Evolutionary conservation across 331 rosid species (phyloP).

Genomic region (Quercus phellos): DNA sequence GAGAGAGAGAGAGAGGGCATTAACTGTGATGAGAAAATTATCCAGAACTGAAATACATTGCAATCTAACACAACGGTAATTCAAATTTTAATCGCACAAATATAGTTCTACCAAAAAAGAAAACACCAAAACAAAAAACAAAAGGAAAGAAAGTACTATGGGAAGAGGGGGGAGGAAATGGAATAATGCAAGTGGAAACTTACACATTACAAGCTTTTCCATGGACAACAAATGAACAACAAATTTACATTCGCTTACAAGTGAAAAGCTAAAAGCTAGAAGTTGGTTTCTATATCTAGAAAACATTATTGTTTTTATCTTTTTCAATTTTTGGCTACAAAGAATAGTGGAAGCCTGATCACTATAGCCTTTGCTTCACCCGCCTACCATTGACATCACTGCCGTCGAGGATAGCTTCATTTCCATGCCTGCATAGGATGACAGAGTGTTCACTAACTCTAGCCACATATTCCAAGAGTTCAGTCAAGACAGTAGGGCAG

Average conservation of each 20-base stretch:
- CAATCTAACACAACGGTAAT: not conserved
- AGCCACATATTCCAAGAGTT: constrained; percentile 78
- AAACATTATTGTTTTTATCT: constrained; percentile 22
- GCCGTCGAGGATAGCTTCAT: constrained; percentile 61
- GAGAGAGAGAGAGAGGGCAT: too few species aligned
- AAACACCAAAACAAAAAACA: not conserved
- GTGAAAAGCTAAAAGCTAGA: constrained; percentile 35
- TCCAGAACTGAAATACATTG: not conserved
- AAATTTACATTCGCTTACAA: constrained; percentile 48
- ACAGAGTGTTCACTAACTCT: constrained; percentile 61
- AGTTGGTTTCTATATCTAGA: constrained; percentile 48
- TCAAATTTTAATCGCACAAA: not conserved
- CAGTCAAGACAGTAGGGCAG: constrained; percentile 74
- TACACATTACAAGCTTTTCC: constrained; percentile 26
- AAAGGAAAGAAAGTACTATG: not conserved
- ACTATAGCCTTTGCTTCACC: constrained; percentile 79
- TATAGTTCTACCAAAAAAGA: not conserved
- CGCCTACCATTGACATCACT: constrained; percentile 78
- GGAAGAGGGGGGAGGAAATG: not conserved
- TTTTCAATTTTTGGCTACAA: constrained; percentile 15
- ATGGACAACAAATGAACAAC: constrained; percentile 25
- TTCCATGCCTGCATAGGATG: constrained; percentile 48
- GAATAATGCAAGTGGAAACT: constrained; percentile 9
- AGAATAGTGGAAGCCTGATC: constrained; percentile 16
- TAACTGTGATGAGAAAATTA: not conserved